These are phyloP conservation scores for Aspergillus latus DNA, from an alignment of 2,329 filamentous ascomycete genomes.

Conservation along the genomic window DNA sequence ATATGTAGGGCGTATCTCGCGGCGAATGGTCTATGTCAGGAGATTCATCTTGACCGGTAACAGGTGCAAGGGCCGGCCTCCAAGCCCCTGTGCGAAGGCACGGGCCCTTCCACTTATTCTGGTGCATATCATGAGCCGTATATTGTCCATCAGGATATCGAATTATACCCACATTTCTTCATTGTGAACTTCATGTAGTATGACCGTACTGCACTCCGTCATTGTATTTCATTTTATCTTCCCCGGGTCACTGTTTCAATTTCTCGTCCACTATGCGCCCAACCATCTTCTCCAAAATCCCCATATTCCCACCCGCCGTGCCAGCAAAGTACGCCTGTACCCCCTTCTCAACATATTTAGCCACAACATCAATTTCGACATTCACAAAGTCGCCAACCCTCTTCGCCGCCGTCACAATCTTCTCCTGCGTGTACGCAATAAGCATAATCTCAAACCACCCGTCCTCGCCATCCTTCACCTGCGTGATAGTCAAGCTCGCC, in stretches of 20 bases:
- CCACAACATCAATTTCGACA: constrained; percentile 86
- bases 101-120: neutral
- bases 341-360: constrained; percentile 71
- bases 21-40: neutral
- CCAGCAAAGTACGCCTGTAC: constrained; percentile 71
- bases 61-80: neutral
- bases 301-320: constrained; percentile 40
- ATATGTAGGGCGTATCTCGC: neutral
- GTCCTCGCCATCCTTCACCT: constrained; percentile 73
- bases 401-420: constrained; percentile 80
- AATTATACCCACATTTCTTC: constrained; percentile 20
- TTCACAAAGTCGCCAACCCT: constrained; percentile 78
- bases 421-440: constrained; percentile 93
- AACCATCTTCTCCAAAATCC: constrained; percentile 70
- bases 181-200: neutral
- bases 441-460: constrained; percentile 97
- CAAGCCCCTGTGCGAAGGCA: neutral
- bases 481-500: constrained; percentile 87
- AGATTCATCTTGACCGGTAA: neutral
- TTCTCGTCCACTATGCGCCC: constrained; percentile 72
- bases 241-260: constrained; percentile 44
- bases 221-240: neutral
- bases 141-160: constrained; percentile 10
- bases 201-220: neutral
- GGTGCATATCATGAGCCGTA: neutral